phyloP scores from a whole-genome alignment of 176 grass and related monocot species.

The Sorghum bicolor region DNA sequence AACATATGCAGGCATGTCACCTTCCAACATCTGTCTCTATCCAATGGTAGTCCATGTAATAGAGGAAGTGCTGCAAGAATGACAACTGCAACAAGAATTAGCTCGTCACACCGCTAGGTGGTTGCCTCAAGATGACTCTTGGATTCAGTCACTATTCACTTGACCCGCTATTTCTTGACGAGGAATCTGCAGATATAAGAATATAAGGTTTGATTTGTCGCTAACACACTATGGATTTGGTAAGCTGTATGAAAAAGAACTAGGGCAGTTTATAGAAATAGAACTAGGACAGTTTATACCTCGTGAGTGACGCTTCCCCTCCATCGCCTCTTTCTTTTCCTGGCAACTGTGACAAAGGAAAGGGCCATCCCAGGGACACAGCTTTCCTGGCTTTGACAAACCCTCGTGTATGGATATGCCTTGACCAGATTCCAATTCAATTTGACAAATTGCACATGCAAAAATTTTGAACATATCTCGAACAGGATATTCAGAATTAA shows the following conservation, averaged over 20 bases:
- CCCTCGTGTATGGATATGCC: conserved; percentile 79
- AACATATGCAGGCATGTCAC: neutral
- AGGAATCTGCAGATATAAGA: conserved; percentile 41
- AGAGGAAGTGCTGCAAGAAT: neutral
- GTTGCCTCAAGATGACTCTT: conserved; percentile 26
- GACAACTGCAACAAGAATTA: conserved; percentile 1
- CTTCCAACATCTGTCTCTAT: neutral
- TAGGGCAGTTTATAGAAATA: neutral
- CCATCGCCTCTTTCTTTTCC: conserved; percentile 95
- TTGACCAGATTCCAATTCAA: conserved; percentile 65
- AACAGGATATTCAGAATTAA: conserved; percentile 77
- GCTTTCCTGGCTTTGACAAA: conserved; percentile 47
- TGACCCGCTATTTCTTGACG: conserved; percentile 57
- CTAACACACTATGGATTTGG: neutral
- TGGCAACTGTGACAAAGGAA: conserved; percentile 90
- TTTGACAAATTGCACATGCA: conserved; percentile 90
- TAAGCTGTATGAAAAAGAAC: neutral
- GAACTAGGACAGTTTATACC: conserved; percentile 31
- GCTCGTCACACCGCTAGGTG: neutral
- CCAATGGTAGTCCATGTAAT: conserved; percentile 7
- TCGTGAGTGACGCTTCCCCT: conserved; percentile 66
- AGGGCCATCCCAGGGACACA: conserved; percentile 81
- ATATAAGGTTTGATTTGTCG: neutral
- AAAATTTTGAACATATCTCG: conserved; percentile 97
- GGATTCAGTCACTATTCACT: conserved; percentile 32